Evolutionary conservation across 345 rosid species (phyloP), one percentile per base, ranked within the genome.

Genomic region (Arabidopsis arenosa): DNA sequence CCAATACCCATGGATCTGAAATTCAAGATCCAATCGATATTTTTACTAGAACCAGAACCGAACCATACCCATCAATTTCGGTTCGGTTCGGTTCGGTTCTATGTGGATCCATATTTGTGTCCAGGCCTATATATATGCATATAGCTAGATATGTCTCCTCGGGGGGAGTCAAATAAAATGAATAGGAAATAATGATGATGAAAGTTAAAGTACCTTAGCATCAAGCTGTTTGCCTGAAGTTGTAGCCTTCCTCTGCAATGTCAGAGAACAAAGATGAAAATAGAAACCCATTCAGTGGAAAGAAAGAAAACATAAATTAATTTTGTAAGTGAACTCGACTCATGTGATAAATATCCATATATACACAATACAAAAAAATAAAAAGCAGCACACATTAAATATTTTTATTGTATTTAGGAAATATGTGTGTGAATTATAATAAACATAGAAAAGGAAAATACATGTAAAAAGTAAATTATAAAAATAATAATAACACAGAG

Each of bases 161-260:
- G 56, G 7, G 73, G 73, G 63, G 75, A 41, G 9, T 52, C 70
- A 23, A 13, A 52, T 30, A 45, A 52, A 52, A 10, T 36, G 33
- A 9, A 26, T n/a, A 61, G 26, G 36, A 66, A 64, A 23, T 64
- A 63, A 74, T 33, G 43, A 54, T 56, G 48, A 32, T 14, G 40
- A 41, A 21, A 43, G 18, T 41, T 79, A 63, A 45, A 33, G 36
- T 70, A 92, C 99, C 99, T 95, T 95, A 39, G 99, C 96, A 81
- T 95, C 99, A 73, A 87, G 93, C 14, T 74, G 96, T 77, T 84
- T 92, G 51, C 88, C 97, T 54, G 97, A 90, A 75, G 89, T 80
- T 76, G 89, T 84, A 70, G 86, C 95, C 71, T 87, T 92, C 84
- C 92, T 89, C 99, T 90, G 93, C 84, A 77, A 8, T 63, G 75